A percentile compares a stretch with the other conserved stretches of the same genome.
Evolutionary conservation across 306 rosid species (phyloP).

Genomic region (Dicorynia guianensis): DNA sequence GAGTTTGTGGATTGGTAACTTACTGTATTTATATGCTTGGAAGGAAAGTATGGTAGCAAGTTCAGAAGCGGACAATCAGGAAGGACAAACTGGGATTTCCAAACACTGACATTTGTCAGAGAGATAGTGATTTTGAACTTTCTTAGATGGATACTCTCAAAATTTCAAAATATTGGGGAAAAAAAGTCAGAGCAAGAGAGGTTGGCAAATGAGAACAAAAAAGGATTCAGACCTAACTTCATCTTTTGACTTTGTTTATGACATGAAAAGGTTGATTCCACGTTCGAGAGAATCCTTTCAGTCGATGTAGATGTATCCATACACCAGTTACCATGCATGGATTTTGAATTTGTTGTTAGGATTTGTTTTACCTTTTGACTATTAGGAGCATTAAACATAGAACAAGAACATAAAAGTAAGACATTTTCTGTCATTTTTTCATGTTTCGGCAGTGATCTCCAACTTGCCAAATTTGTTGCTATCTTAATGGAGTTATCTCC

Average conservation of each 20-base stretch:
- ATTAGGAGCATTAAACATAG: constrained; percentile 16
- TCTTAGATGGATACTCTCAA: constrained; percentile 15
- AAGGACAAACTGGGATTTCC: constrained; percentile 56
- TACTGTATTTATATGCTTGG: constrained; percentile 53
- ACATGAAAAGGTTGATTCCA: constrained; percentile 43
- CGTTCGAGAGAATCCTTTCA: constrained; percentile 30
- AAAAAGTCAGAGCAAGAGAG: constrained; percentile 15
- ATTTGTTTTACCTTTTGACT: constrained; percentile 36
- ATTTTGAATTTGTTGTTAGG: background rate
- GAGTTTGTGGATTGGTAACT: constrained; percentile 27
- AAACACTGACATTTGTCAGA: constrained; percentile 71
- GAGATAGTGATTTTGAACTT: constrained; percentile 44
- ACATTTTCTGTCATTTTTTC: constrained; percentile 10
- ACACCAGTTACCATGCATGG: no score
- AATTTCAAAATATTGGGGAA: constrained; percentile 31
- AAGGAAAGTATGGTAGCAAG: constrained; percentile 30
- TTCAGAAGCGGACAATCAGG: constrained; percentile 45
- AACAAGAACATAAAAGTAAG: constrained; percentile 11
- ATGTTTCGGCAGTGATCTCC: no score
- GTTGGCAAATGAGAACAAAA: constrained; percentile 51
- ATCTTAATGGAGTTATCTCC: constrained; percentile 38
- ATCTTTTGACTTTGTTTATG: constrained; percentile 55
- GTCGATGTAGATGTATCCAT: background rate
- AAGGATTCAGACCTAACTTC: constrained; percentile 61
- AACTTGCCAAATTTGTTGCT: constrained; percentile 34